Evolutionary conservation across 148 eudicot species (phyloP), one percentile per base, ranked within the genome.

Genomic region (Polygonum maritimum): DNA sequence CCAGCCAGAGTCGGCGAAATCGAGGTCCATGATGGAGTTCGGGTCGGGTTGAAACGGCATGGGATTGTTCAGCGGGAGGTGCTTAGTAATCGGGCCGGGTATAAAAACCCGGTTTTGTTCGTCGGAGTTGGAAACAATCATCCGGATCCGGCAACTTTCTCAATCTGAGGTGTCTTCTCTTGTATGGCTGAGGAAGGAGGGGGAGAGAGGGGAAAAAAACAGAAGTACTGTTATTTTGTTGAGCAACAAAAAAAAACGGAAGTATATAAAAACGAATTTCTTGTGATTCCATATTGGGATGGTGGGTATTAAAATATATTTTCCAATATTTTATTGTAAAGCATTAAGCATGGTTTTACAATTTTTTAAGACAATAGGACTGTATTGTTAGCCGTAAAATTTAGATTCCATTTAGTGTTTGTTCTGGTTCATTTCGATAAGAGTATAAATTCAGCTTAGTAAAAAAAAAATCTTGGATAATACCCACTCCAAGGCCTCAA

Each of bases 1-100:
- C 98, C 97, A 94, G 21, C 85, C 97, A 9, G 88, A 88, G 81
- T 94, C 86, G 22, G 77, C 85, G 47, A 89, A 83, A 79, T 89
- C 97, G 79, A 93, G 85, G 81, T 87, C 97, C 90, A 91, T 88
- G 60, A 79, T 10, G n/a, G 60, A 71, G 54, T 48, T 73, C 38
- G 73, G 58, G 55, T 74, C 78, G 57, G 51, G 44, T 75, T 35
- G 75, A 35, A 80, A 44, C 1, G 55, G 67, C 52, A 45, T 44
- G 54, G 45, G 49, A 72, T 10, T 19, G 14, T 10, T 19, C 5
- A 5, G 52, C 35, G 35, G 33, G 74, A 39, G 48, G 49, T 26
- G 40, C 72, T 69, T 69, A 51, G 26, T 0, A 5, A 5, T 35
- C 19, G 62, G 26, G 49, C 8, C 74, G 75, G 75, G 52, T 72